Conservation (phyloP, 1,139 yeast species). For the Hansenula anomala region DNA sequence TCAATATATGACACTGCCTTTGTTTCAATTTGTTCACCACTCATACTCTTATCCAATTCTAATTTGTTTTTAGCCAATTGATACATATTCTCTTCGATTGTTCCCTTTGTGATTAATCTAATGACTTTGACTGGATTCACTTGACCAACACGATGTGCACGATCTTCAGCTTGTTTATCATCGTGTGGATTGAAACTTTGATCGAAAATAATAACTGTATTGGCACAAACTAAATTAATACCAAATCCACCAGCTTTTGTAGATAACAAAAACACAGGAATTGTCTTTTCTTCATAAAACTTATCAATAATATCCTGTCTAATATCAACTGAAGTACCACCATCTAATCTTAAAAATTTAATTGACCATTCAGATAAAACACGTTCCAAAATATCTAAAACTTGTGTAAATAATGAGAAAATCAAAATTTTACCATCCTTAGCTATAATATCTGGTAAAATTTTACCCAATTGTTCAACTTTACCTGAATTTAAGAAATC, state of each 20-base stretch:
- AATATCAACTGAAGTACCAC: slow-evolving; percentile 88
- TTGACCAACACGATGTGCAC: slow-evolving; percentile 98
- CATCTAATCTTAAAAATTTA: slow-evolving; percentile 83
- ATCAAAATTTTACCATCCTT: slow-evolving; percentile 71
- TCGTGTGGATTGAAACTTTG: slow-evolving; percentile 97
- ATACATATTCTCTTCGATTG: slow-evolving; percentile 87
- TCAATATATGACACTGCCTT: slow-evolving; percentile 19
- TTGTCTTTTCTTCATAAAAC: slow-evolving; percentile 75
- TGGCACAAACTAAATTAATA: slow-evolving; percentile 93
- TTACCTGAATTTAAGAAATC: slow-evolving; percentile 79
- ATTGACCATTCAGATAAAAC: slow-evolving; percentile 63
- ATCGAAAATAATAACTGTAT: slow-evolving; percentile 85
- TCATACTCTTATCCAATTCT: slow-evolving; percentile 56
- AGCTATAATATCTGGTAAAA: slow-evolving; percentile 58
- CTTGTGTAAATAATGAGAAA: slow-evolving; percentile 90
- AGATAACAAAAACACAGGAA: slow-evolving; percentile 82
- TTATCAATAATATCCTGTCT: slow-evolving; percentile 90
- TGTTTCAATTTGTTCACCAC: slow-evolving; percentile 23
- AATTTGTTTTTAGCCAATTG: slow-evolving; percentile 86
- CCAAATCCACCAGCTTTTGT: slow-evolving; percentile 99
- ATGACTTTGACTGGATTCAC: slow-evolving; percentile 79
- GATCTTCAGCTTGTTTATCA: slow-evolving; percentile 96
- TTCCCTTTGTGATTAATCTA: slow-evolving; percentile 64
- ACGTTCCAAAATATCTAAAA: slow-evolving; percentile 79
- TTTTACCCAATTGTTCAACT: slow-evolving; percentile 46